Percentiles rank a stretch among this genome's conserved stretches.
phyloP scores from a whole-genome alignment of 345 rosid genomes.

The sweet orange (Citrus sinensis) region DNA sequence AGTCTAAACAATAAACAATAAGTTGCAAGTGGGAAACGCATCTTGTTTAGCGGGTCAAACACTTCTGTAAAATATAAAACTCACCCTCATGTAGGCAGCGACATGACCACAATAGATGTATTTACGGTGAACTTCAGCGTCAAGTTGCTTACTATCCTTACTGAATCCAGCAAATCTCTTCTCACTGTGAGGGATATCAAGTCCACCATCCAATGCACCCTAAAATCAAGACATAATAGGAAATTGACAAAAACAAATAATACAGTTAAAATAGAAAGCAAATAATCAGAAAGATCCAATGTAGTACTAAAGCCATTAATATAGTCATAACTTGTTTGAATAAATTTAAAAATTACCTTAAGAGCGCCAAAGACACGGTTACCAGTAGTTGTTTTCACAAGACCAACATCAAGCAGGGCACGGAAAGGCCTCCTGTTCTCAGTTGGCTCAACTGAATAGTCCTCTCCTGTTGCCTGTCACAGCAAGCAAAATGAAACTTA shows the following conservation, averaged over 20 bases:
- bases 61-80: not conserved
- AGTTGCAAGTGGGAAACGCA: not conserved
- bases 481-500: not conserved
- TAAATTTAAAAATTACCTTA: constrained; percentile 36
- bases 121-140: constrained; percentile 62
- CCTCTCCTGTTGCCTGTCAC: constrained; percentile 67
- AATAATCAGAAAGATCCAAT: not conserved
- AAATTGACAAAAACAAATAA: not conserved
- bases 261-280: not conserved
- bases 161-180: constrained; percentile 71
- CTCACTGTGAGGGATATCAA: constrained; percentile 77
- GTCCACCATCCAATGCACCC: constrained; percentile 79
- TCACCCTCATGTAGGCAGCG: constrained; percentile 64
- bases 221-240: constrained; percentile 6
- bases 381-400: constrained; percentile 68
- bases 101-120: constrained; percentile 74
- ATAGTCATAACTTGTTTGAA: not conserved
- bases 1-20: constrained; percentile 18
- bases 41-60: not conserved
- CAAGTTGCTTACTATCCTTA: constrained; percentile 62
- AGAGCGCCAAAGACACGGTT: constrained; percentile 78
- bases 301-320: not conserved
- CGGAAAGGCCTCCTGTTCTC: constrained; percentile 73
- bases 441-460: constrained; percentile 65
- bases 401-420: constrained; percentile 81